These are phyloP conservation scores for Fusarium longipes DNA, from an alignment of 2,329 filamentous ascomycete genomes.

Conservation along the genomic window DNA sequence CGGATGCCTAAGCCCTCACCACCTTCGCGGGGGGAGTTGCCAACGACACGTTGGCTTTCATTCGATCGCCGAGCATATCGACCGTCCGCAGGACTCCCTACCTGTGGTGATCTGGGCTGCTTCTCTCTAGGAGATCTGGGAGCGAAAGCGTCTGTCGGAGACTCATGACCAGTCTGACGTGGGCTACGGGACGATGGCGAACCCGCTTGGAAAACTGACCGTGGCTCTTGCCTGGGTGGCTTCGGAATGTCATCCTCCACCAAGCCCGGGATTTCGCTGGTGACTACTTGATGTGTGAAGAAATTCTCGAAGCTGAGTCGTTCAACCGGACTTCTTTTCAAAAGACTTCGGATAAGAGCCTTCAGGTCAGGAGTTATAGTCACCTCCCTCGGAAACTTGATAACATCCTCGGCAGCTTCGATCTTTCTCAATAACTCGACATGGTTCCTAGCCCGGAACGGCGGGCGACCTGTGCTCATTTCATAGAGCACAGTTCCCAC, in stretches of 20 bases:
- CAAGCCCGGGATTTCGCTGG: constrained; percentile 80
- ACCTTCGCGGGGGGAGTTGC: constrained; percentile 59
- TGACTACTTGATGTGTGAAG: constrained; percentile 80
- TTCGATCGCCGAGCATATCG: constrained; percentile 47
- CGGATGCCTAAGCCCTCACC: constrained; percentile 65
- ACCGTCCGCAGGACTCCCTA: constrained; percentile 56
- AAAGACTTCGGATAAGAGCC: constrained; percentile 78
- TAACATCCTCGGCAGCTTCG: constrained; percentile 85
- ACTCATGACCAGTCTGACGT: constrained; percentile 56
- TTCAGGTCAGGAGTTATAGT: constrained; percentile 82
- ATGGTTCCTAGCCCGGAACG: constrained; percentile 92
- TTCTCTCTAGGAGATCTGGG: constrained; percentile 58
- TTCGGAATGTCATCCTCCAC: constrained; percentile 78
- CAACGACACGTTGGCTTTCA: constrained; percentile 47
- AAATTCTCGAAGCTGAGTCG: constrained; percentile 88
- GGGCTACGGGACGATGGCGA: constrained; percentile 44
- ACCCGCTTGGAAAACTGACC: constrained; percentile 49
- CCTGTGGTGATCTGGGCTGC: constrained; percentile 56
- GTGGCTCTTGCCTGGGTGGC: constrained; percentile 52
- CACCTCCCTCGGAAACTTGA: constrained; percentile 81
- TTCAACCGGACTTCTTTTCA: constrained; percentile 88
- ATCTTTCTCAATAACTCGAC: constrained; percentile 94
- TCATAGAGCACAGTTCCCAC: constrained; percentile 95
- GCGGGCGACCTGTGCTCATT: constrained; percentile 91
- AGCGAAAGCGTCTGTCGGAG: constrained; percentile 48